phyloP scores from a whole-genome alignment of 257 asterid species.

The Mitragyna speciosa region DNA sequence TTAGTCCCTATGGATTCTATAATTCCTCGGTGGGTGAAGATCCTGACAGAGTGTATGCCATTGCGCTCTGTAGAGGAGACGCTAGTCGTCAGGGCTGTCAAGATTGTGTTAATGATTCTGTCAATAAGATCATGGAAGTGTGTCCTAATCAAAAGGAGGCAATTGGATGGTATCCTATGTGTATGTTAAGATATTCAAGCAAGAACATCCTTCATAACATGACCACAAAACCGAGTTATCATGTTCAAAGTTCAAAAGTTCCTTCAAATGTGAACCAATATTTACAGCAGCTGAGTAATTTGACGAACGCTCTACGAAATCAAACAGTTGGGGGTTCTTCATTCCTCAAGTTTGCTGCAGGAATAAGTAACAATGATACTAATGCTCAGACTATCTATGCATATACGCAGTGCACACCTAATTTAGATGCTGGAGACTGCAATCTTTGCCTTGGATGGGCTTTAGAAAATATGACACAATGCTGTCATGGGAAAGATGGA shows the following conservation, averaged over 20 bases:
- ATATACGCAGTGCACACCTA: constrained; percentile 30
- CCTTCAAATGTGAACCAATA: neutral
- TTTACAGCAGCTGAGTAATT: neutral
- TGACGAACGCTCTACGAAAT: constrained; percentile 7
- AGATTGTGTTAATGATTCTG: constrained; percentile 18
- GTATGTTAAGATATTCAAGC: constrained; percentile 33
- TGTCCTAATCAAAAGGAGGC: constrained; percentile 31
- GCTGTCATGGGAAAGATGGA: neutral
- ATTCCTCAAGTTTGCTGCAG: constrained; percentile 16
- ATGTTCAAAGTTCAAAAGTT: neutral
- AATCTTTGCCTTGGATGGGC: constrained; percentile 15
- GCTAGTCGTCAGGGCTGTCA: constrained; percentile 20
- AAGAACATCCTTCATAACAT: neutral
- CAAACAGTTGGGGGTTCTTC: neutral
- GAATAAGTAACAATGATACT: neutral
- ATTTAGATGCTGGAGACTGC: constrained; percentile 16
- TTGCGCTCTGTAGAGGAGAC: constrained; percentile 38
- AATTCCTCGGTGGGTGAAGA: no score
- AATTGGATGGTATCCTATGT: constrained; percentile 10
- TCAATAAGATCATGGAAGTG: neutral
- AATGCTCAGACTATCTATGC: neutral
- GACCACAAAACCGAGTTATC: neutral
- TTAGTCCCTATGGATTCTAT: no score
- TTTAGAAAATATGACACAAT: neutral
- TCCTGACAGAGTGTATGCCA: constrained; percentile 15